Evolutionary conservation across 345 rosid species (phyloP).

Genomic region (Garcia nutans): DNA sequence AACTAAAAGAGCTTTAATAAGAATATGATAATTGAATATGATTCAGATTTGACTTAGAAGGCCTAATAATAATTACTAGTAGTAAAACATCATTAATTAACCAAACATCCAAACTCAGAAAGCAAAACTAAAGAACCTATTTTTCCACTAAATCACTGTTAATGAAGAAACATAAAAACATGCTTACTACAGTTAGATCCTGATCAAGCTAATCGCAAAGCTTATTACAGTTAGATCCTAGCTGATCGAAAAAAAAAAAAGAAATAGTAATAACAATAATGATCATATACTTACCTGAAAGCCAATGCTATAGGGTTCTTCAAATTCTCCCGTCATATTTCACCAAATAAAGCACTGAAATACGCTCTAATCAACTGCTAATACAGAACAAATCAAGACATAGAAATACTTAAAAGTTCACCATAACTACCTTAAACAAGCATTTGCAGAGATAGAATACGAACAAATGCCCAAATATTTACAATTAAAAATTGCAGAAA

Average conservation of each 20-base stretch:
- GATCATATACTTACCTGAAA: slow-evolving; percentile 47
- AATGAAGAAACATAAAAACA: neutral
- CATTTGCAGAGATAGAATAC: neutral
- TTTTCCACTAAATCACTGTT: neutral
- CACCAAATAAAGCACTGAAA: slow-evolving; percentile 17
- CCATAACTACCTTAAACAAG: neutral
- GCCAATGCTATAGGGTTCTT: slow-evolving; percentile 56
- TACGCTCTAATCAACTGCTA: slow-evolving; percentile 15
- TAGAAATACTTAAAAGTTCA: neutral
- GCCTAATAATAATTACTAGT: neutral
- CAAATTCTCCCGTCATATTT: slow-evolving; percentile 64
- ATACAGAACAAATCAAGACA: neutral
- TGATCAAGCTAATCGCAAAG: too few relatives aligned
- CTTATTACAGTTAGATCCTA: neutral
- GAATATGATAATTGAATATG: neutral
- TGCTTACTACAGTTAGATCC: neutral
- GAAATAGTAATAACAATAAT: neutral
- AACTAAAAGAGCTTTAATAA: neutral
- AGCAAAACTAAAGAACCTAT: neutral
- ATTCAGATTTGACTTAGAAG: neutral
- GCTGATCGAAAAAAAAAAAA: neutral
- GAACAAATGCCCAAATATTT: neutral
- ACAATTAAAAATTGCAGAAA: neutral
- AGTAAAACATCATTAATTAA: neutral
- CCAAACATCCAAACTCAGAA: neutral